Evolutionary conservation across 192 early-diverging fungal genomes (phyloP), one percentile per base, ranked within the genome.

Genomic region (Coemansia sp.): DNA sequence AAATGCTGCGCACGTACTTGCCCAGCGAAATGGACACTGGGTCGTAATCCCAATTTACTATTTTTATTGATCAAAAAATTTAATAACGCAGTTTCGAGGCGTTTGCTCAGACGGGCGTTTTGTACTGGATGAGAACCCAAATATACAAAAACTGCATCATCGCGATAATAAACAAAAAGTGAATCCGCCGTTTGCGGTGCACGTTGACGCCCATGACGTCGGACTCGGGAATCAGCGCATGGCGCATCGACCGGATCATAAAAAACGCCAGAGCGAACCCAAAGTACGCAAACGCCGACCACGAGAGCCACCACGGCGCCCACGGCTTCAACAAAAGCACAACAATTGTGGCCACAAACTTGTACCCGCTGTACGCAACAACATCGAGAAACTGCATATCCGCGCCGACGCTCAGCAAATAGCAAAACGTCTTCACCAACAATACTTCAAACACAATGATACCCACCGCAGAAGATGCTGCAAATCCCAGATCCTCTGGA

Each of bases 281-380:
- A 53, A 85, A 82, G 66, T 95, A 97, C 13, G 88, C 49, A 65
- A 92, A 93, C 1, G 85, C 71, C 6, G 66, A 64, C 85, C 88
- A 94, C n/a, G 88, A 71, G 47, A 85, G 35, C 82, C 85, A 86
- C 53, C 70, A 78, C 9, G 75, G 78, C 1, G 74, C 84, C 71
- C 62, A 86, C 45, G 43, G 86, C 61, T 67, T 79, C 74, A 66
- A 65, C 61, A 61, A 61, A 72, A 68, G 64, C 4, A 81, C 81
- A 2, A 85, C 54, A 24, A 92, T 91, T 29, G 79, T 83, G 9
- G 90, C 87, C 26, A 98, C 88, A 87, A 95, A 98, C 82, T 96
- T 97, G 82, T 98, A 98, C 5, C 95, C 93, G 66, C 88, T 89
- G 60, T 92, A 97, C 12, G 90, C 88, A 62, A 96, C 66, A 48